These are phyloP conservation scores for Aspergillus sp. DNA, from an alignment of 2,329 filamentous ascomycete species.

Conservation along the genomic window DNA sequence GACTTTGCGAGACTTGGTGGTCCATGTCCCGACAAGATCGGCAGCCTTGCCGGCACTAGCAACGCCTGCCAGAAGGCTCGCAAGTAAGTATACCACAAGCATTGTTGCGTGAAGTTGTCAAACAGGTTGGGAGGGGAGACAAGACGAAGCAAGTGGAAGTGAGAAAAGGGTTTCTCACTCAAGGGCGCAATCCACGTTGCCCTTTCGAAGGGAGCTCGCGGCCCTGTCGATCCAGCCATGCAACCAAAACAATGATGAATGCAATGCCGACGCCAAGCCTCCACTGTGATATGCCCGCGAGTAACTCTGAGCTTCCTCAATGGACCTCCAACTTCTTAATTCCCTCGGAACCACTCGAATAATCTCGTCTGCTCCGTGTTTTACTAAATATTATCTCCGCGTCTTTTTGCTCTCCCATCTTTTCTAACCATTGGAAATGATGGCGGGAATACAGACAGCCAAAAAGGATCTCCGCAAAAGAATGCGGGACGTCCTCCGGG, in stretches of 20 bases:
- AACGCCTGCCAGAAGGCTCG: constrained; percentile 38
- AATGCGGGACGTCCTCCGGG: constrained; percentile 67
- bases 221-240: constrained; percentile 15
- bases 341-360: neutral
- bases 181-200: constrained; percentile 9
- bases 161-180: constrained; percentile 6
- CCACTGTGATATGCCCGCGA: neutral
- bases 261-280: constrained; percentile 13
- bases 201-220: constrained; percentile 9
- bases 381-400: neutral
- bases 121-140: neutral
- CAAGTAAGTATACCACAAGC: constrained; percentile 30
- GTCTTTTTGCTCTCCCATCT: neutral
- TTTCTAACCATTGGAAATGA: constrained; percentile 28
- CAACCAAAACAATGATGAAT: constrained; percentile 12
- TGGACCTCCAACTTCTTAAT: neutral
- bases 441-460: constrained; percentile 61
- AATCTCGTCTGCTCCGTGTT: neutral
- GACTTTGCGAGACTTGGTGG: constrained; percentile 68
- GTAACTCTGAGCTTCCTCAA: neutral
- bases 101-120: constrained; percentile 20
- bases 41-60: constrained; percentile 45
- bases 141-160: neutral
- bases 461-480: constrained; percentile 74
- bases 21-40: constrained; percentile 68